Evolutionary conservation across 169 alveolate genomes (phyloP).

Genomic region (Plasmodium falciparum): DNA sequence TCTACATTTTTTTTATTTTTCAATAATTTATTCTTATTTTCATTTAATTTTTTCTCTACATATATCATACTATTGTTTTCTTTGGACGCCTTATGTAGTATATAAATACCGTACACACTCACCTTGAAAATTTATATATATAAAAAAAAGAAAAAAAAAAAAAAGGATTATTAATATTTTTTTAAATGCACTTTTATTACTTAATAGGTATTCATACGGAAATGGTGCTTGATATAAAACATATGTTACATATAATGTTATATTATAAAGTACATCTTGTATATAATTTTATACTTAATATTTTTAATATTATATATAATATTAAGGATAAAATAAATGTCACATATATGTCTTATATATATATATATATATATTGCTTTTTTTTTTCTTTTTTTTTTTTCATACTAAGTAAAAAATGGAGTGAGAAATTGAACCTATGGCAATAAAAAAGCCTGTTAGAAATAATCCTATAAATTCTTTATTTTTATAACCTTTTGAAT

Average conservation of each 20-base stretch:
- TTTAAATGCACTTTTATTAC: too few relatives aligned
- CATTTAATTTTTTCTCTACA: slow-evolving; percentile 48
- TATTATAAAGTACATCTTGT: too few relatives aligned
- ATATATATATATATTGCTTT: slow-evolving; percentile 5
- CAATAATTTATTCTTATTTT: slow-evolving; percentile 61
- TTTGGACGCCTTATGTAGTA: slow-evolving; percentile 60
- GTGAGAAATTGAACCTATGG: slow-evolving; percentile 65
- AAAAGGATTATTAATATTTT: not conserved
- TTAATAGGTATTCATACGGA: too few relatives aligned
- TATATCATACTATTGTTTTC: slow-evolving; percentile 59
- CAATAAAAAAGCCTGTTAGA: slow-evolving; percentile 68
- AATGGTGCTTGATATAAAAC: too few relatives aligned
- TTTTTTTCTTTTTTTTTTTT: slow-evolving; percentile 1
- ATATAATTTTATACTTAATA: too few relatives aligned
- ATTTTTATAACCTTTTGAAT: slow-evolving; percentile 51
- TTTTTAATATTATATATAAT: too few relatives aligned
- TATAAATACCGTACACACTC: slow-evolving; percentile 61
- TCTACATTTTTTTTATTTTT: slow-evolving; percentile 36
- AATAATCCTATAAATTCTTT: slow-evolving; percentile 65
- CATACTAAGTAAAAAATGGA: slow-evolving; percentile 63
- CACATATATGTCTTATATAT: too few relatives aligned
- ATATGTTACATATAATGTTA: too few relatives aligned
- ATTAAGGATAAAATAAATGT: too few relatives aligned
- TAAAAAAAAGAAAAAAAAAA: slow-evolving; percentile 21
- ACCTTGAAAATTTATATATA: slow-evolving; percentile 13